These are phyloP conservation scores for Cadophora gregata DNA, from an alignment of 2,329 filamentous ascomycete genomes.

Conservation along the genomic window DNA sequence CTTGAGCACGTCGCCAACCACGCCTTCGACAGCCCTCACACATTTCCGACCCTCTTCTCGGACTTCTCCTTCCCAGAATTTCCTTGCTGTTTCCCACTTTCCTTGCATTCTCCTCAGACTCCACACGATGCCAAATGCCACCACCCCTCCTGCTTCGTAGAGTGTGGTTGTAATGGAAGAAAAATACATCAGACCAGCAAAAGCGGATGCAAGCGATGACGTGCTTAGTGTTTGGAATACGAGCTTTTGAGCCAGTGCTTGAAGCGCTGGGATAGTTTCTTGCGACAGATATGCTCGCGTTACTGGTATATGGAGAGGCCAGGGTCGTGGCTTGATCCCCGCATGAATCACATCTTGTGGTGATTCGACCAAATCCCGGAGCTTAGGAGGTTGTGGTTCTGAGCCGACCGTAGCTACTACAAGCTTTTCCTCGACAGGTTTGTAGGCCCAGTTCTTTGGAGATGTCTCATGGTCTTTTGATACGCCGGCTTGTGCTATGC, in stretches of 20 bases:
- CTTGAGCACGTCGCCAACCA: slow-evolving; percentile 54
- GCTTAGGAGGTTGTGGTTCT: slow-evolving; percentile 28
- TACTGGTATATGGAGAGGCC: slow-evolving; percentile 77
- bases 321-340: slow-evolving; percentile 47
- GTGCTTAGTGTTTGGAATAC: slow-evolving; percentile 76
- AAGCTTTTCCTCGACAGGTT: slow-evolving; percentile 22
- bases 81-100: slow-evolving; percentile 65
- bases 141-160: slow-evolving; percentile 68
- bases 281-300: slow-evolving; percentile 70
- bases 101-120: slow-evolving; percentile 64
- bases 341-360: slow-evolving; percentile 29
- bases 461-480: slow-evolving; percentile 20
- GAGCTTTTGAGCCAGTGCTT: slow-evolving; percentile 74
- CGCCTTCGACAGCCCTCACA: slow-evolving; percentile 60
- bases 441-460: slow-evolving; percentile 39
- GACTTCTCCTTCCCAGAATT: slow-evolving; percentile 70
- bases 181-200: slow-evolving; percentile 63
- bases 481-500: slow-evolving; percentile 70
- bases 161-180: slow-evolving; percentile 58
- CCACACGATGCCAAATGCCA: slow-evolving; percentile 65
- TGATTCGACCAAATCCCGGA: slow-evolving; percentile 34
- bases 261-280: slow-evolving; percentile 73
- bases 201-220: slow-evolving; percentile 63
- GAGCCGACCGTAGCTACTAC: slow-evolving; percentile 24
- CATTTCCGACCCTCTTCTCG: slow-evolving; percentile 70